A percentile compares a stretch with the other conserved stretches of the same genome.
Evolutionary conservation across 257 asterid species (phyloP).

Genomic region (Prunella vulgaris): DNA sequence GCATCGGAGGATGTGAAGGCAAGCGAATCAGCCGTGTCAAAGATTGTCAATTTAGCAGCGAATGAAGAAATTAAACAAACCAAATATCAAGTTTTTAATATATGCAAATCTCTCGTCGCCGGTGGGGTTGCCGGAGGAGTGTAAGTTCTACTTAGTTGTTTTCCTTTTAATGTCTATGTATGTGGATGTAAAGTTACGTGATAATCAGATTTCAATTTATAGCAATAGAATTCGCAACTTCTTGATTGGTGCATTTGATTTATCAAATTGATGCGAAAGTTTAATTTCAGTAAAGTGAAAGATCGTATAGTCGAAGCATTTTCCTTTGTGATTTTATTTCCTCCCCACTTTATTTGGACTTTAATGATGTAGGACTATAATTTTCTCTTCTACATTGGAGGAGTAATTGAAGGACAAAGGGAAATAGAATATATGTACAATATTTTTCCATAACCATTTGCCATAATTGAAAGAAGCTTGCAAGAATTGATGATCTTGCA

Average conservation of each 20-base stretch:
- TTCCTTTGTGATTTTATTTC: neutral
- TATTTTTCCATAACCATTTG: neutral
- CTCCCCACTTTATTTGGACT: neutral
- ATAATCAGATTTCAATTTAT: constrained; percentile 2
- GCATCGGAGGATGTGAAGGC: constrained; percentile 96
- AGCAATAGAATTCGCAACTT: neutral
- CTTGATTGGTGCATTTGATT: constrained; percentile 6
- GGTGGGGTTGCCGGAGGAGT: constrained; percentile 99
- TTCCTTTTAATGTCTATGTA: neutral
- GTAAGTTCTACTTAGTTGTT: constrained; percentile 38
- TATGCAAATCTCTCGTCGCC: constrained; percentile 86
- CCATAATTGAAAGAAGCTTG: neutral
- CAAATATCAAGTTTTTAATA: constrained; percentile 52
- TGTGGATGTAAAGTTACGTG: neutral
- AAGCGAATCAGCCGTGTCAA: constrained; percentile 82
- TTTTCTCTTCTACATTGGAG: neutral
- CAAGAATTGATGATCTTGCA: constrained; percentile 1
- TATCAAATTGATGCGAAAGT: neutral
- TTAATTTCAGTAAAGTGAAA: constrained; percentile 15
- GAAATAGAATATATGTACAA: neutral
- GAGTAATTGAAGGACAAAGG: neutral
- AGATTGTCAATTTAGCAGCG: constrained; percentile 87
- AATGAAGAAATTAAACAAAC: constrained; percentile 79
- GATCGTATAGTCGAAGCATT: neutral
- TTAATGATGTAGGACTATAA: neutral